A percentile compares a stretch with the other conserved stretches of the same genome.
Conservation (phyloP, 2,329 filamentous ascomycete genomes). For the Arthrobotrys sphaeroides region DNA sequence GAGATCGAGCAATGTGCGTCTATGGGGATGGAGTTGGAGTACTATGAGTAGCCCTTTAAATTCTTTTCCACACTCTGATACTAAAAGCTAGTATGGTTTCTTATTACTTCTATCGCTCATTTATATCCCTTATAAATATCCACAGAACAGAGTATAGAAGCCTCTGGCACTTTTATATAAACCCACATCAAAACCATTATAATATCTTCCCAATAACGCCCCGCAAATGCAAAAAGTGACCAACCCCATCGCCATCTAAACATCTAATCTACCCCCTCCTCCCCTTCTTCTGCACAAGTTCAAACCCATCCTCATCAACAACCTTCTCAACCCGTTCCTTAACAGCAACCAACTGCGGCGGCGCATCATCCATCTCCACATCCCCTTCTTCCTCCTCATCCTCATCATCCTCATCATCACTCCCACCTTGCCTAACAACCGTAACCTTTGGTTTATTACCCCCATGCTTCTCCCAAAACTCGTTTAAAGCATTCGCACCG, state of each 20-base stretch:
- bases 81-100: background rate
- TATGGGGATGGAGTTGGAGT: conserved; percentile 19
- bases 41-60: conserved; percentile 15
- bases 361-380: conserved; percentile 74
- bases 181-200: too few relatives aligned
- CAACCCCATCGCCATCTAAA: background rate
- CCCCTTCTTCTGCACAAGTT: conserved; percentile 56
- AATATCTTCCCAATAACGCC: conserved; percentile 6
- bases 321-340: conserved; percentile 75
- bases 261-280: conserved; percentile 25
- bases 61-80: background rate
- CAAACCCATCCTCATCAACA: conserved; percentile 81
- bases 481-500: conserved; percentile 70
- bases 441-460: conserved; percentile 64
- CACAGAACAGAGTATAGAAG: background rate
- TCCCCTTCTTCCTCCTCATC: conserved; percentile 67
- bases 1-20: conserved; percentile 22
- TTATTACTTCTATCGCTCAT: background rate
- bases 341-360: conserved; percentile 69
- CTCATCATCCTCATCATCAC: conserved; percentile 67
- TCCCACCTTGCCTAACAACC: conserved; percentile 67
- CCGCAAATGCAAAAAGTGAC: background rate
- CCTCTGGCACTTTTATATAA: too few relatives aligned
- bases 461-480: conserved; percentile 71
- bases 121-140: background rate